These are phyloP conservation scores for Sabuloglossum arenarium DNA, from an alignment of 495 filamentous ascomycete species.

Conservation along the genomic window DNA sequence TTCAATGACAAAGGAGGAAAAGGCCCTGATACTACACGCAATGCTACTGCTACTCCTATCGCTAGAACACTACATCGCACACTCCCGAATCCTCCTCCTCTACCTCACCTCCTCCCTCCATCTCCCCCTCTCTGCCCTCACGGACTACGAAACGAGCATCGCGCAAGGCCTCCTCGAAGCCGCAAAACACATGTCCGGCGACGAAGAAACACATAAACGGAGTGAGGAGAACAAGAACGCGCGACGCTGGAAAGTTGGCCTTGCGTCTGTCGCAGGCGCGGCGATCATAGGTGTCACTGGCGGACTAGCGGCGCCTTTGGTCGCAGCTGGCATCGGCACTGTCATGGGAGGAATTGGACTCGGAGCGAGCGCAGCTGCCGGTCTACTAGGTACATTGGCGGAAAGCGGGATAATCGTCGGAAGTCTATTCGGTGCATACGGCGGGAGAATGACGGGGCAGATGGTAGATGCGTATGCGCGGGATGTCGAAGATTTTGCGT, in stretches of 20 bases:
- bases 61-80: constrained; percentile 58
- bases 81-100: constrained; percentile 55
- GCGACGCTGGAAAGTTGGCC: constrained; percentile 61
- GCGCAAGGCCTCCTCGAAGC: constrained; percentile 53
- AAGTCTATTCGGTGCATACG: constrained; percentile 75
- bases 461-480: constrained; percentile 76
- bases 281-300: constrained; percentile 67
- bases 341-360: constrained; percentile 67
- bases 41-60: constrained; percentile 57
- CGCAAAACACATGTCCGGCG: constrained; percentile 45
- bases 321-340: constrained; percentile 63
- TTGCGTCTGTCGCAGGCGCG: constrained; percentile 60
- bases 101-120: constrained; percentile 45
- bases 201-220: constrained; percentile 44
- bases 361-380: constrained; percentile 55
- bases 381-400: constrained; percentile 58
- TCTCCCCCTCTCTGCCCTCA: constrained; percentile 39
- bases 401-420: constrained; percentile 61
- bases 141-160: constrained; percentile 52
- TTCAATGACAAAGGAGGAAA: constrained; percentile 20
- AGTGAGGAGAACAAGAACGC: constrained; percentile 40
- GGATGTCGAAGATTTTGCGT: constrained; percentile 77
- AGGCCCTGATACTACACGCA: constrained; percentile 28
- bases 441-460: constrained; percentile 60
- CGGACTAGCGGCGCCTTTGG: constrained; percentile 59